A percentile compares a stretch with the other conserved stretches of the same genome.
Evolutionary conservation across 108 stramenopile genomes (phyloP).

Genomic region (Poteriospumella lacustris): DNA sequence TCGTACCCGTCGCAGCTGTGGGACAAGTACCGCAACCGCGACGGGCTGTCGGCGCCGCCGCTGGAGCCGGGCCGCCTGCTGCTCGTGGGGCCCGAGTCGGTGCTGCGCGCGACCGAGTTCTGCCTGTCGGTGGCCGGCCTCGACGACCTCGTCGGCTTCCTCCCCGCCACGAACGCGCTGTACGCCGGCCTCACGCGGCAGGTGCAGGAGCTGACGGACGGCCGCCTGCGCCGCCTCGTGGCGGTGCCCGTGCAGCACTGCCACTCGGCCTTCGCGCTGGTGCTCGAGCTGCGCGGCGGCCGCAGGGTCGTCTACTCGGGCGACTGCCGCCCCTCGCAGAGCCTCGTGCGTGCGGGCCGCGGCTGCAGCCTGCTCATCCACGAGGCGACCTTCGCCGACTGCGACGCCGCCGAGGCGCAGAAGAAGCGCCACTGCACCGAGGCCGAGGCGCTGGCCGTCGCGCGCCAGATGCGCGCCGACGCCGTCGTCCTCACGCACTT

Average conservation of each 20-base stretch:
- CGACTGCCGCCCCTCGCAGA: conserved; percentile 80
- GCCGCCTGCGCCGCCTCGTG: background rate
- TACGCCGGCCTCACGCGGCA: conserved; percentile 2
- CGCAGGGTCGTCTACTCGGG: conserved; percentile 82
- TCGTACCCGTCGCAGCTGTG: too few species aligned
- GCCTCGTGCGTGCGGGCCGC: conserved; percentile 60
- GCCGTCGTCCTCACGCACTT: conserved; percentile 81
- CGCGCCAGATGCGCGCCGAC: conserved; percentile 70
- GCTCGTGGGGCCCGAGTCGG: background rate
- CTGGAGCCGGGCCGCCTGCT: too few species aligned
- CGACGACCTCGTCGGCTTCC: background rate
- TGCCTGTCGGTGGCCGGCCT: background rate
- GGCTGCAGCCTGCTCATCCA: conserved; percentile 82
- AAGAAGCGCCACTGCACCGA: conserved; percentile 82
- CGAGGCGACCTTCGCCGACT: conserved; percentile 93
- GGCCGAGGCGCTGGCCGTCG: conserved; percentile 57
- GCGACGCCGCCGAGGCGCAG: conserved; percentile 80
- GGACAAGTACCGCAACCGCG: too few species aligned
- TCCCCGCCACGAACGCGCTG: background rate
- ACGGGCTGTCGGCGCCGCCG: too few species aligned
- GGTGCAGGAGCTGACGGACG: background rate
- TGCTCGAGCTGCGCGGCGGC: conserved; percentile 26
- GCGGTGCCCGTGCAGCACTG: conserved; percentile 2
- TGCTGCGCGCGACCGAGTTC: background rate
- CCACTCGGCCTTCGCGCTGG: background rate